These are phyloP conservation scores for Sporothrix luriei DNA, from an alignment of 2,329 filamentous ascomycete species.

Conservation along the genomic window DNA sequence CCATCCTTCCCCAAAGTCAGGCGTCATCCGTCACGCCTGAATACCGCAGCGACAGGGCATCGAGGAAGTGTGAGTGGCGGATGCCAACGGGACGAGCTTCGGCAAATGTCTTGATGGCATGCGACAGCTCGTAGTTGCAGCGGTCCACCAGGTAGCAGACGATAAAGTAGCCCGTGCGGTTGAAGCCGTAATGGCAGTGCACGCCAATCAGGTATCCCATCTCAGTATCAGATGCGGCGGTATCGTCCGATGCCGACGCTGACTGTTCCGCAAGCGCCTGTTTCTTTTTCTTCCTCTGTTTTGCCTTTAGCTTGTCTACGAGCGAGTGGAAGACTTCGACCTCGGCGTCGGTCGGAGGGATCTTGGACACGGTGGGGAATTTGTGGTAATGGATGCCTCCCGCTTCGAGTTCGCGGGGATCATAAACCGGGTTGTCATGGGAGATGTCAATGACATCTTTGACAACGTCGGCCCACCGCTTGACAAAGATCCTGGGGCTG, in stretches of 20 bases:
- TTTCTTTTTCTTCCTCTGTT: constrained; percentile 51
- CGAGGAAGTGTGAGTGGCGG: constrained; percentile 84
- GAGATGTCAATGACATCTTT: constrained; percentile 86
- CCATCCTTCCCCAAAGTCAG: background rate
- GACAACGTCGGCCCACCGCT: constrained; percentile 66
- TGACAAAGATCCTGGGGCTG: constrained; percentile 71
- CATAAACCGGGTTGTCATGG: constrained; percentile 87
- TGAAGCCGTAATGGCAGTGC: constrained; percentile 96
- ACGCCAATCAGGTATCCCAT: constrained; percentile 65
- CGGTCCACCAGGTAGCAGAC: constrained; percentile 88
- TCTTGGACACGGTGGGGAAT: constrained; percentile 88
- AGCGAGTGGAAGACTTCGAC: constrained; percentile 58
- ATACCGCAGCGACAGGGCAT: constrained; percentile 80
- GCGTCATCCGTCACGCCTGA: constrained; percentile 24
- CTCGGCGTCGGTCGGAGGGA: constrained; percentile 67
- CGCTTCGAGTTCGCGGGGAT: constrained; percentile 69
- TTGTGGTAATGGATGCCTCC: constrained; percentile 76
- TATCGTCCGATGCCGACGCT: background rate
- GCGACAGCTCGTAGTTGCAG: constrained; percentile 69
- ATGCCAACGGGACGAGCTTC: constrained; percentile 76
- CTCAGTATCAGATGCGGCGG: background rate
- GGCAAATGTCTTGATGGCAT: constrained; percentile 79
- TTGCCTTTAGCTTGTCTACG: constrained; percentile 61
- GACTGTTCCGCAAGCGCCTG: background rate
- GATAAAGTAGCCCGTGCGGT: constrained; percentile 89